These are phyloP conservation scores for Gypsophila paniculata DNA, from an alignment of 179 eudicot genomes.

Conservation along the genomic window DNA sequence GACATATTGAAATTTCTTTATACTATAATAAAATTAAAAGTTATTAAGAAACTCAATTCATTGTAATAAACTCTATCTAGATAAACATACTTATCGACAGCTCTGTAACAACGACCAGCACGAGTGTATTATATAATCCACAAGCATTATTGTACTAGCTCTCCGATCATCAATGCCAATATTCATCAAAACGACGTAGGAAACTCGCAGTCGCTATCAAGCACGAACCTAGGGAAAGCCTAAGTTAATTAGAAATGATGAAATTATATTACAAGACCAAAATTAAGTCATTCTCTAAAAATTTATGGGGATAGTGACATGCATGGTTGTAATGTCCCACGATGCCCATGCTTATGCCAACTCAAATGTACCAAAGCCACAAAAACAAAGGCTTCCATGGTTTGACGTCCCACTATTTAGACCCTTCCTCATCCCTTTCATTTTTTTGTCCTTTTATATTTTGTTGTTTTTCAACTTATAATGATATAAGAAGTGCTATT, in stretches of 20 bases:
- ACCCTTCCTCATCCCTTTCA: constrained; percentile 11
- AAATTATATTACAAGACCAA: neutral
- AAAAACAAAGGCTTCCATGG: constrained; percentile 17
- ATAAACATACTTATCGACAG: neutral
- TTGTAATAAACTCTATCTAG: neutral
- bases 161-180: neutral
- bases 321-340: constrained; percentile 32
- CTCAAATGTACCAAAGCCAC: constrained; percentile 28
- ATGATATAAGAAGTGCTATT: neutral
- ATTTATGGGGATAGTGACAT: constrained; percentile 23
- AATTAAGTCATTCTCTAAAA: constrained; percentile 1
- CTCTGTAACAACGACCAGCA: neutral
- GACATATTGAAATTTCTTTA: too few species aligned
- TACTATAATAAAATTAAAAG: neutral
- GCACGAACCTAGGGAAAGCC: neutral
- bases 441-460: constrained; percentile 15
- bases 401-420: constrained; percentile 16
- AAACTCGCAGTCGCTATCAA: neutral
- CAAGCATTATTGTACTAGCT: too few species aligned
- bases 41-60: neutral
- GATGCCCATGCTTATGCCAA: constrained; percentile 32
- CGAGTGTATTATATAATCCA: too few species aligned
- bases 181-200: neutral
- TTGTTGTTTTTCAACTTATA: constrained; percentile 15
- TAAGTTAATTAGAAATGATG: neutral